Base-by-base conservation (phyloP, 1,139 yeast species). In the Candida sanyaensis region DNA sequence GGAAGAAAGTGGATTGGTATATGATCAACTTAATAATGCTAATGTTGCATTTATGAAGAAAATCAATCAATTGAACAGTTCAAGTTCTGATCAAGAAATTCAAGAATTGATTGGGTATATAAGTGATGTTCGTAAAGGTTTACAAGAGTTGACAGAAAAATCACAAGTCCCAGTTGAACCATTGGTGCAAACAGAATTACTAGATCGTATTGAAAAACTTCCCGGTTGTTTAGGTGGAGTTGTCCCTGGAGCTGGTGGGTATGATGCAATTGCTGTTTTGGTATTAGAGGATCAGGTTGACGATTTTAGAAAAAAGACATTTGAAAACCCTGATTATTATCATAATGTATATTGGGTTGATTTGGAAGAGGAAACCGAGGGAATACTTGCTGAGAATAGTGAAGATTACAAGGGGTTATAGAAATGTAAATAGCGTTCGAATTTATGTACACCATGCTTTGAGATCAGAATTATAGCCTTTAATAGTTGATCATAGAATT, bases 181-280 rank as follows among this genome's bases (percentile, higher is more conserved):
- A 0, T 67, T 64, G 2, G 71, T 77, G 23, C 99, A 95, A 67
- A 88, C 97, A 0, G 50, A 56, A 5, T 70, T 93, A 7, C 68
- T 95, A n/a, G 84, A 93, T 59, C 65, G 69, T 13, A 86, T 95
- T 55, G 57, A 64, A 21, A 45, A 61, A 0, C 55, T 88, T 17
- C 72, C 73, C 0, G 99, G 99, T 10, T 95, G 91, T 37, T 60
- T 92, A 23, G 96, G 97, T 0, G 97, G 97, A 9, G 95, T 93
- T 30, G 96, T 93, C 4, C 99, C 99, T 0, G 99, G 99, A 2
- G 99, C 99, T 0, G 99, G 99, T 23, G 99, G 99, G 0, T 88
- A 83, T 62, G 99, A 93, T 70, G 99, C 99, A 0, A 81, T 93
- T 36, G 80, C 96, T 50, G 61, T 92, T 29, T 66, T 93, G 31